Base-by-base conservation (phyloP, 345 rosid genomes). In the Stellera chamaejasme region DNA sequence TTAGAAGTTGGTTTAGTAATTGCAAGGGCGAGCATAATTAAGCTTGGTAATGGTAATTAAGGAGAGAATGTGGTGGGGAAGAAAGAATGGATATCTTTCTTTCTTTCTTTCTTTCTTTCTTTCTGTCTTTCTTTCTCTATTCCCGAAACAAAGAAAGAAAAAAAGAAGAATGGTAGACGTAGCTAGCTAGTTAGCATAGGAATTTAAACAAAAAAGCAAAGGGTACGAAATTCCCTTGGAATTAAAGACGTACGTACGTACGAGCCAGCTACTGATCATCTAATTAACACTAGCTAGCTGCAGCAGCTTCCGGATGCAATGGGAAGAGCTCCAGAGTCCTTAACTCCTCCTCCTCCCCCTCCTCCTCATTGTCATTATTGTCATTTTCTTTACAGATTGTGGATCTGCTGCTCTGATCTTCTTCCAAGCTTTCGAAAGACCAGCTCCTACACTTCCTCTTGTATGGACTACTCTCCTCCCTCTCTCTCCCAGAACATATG, bases 281-380 rank as follows among this genome's bases (percentile, higher is more conserved):
- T 19, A 0, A 19, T 19, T 19, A 19, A 19, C 23, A 19, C 23
- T 19, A 19, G 23, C 23, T 19, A 19, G 50, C 54, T 19, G 23
- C 75, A 69, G 71, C 97, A 19, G 23, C 89, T 81, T 84, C 96
- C 52, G 99, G 99, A 63, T 87, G 95, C 71, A 93, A 80, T 6
- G 99, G 99, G 68, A 93, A 93, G 51, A 93, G 96, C 82, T 87
- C 92, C 44, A 93, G 92, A 50, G 99, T 93, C 76, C 83, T 73
- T 66, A 81, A 62, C 47, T 69, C 78, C 26, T 76, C 64, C 50
- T 69, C 78, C 32, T 76, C 79, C 55, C 72, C 23, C 23, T 19
- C 23, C 0, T 19, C 1, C 23, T 19, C 23, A 19, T 19, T 19
- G 1, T 19, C 23, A 19, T 19, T 19, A 19, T 19, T 19, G 3